Conservation (phyloP, 2,329 filamentous ascomycete species). For the Thelonectria rubi region DNA sequence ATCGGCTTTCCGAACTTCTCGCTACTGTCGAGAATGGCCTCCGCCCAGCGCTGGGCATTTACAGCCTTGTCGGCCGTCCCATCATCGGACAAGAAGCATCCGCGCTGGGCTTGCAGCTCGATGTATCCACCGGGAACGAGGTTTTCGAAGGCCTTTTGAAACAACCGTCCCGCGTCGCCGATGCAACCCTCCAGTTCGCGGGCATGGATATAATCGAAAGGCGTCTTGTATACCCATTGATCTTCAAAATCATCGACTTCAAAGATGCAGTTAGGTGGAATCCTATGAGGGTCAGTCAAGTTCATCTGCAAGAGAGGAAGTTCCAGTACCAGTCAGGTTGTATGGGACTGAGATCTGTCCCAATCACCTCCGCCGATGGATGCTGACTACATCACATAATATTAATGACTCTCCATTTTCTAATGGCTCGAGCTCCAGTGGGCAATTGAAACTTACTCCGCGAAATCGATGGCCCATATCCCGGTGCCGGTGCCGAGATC, state of each 20-base stretch:
- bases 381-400: constrained; percentile 4
- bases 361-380: constrained; percentile 14
- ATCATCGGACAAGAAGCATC: constrained; percentile 6
- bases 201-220: constrained; percentile 15
- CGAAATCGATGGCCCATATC: constrained; percentile 22
- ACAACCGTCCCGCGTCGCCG: not conserved
- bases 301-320: not conserved
- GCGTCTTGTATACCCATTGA: constrained; percentile 2
- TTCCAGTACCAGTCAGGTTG: constrained; percentile 17
- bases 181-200: constrained; percentile 18
- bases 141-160: constrained; percentile 5
- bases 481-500: constrained; percentile 23
- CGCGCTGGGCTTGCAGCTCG: constrained; percentile 3
- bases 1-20: not conserved
- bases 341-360: constrained; percentile 23
- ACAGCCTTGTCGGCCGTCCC: not conserved
- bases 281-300: constrained; percentile 1
- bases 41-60: not conserved
- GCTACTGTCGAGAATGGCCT: not conserved
- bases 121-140: constrained; percentile 1
- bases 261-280: constrained; percentile 16
- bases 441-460: constrained; percentile 10
- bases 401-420: not conserved
- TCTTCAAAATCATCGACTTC: constrained; percentile 20
- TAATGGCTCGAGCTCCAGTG: not conserved